Percentiles rank a stretch among this genome's conserved stretches.
phyloP scores from a whole-genome alignment of 2,329 filamentous ascomycete species.

The Aspergillus sp. region DNA sequence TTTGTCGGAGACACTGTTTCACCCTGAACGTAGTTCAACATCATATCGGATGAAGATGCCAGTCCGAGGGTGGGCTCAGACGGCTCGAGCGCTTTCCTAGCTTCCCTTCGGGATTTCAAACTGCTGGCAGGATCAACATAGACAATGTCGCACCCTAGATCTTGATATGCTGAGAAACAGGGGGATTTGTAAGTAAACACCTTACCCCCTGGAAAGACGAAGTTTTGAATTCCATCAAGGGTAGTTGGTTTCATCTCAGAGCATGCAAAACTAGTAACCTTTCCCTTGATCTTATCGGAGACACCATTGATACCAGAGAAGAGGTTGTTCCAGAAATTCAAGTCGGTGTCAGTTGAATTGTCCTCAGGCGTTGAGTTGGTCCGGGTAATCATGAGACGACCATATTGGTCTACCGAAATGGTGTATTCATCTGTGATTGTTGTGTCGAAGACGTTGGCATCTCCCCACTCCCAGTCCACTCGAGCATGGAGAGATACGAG shows the following conservation, averaged over 20 bases:
- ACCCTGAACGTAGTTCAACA: constrained; percentile 8
- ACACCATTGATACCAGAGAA: neutral
- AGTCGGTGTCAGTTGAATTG: neutral
- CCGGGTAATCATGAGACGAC: neutral
- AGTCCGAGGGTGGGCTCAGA: neutral
- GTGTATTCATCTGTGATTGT: constrained; percentile 2
- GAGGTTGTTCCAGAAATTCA: neutral
- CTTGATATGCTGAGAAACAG: constrained; percentile 4
- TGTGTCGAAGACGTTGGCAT: neutral
- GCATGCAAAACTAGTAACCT: neutral
- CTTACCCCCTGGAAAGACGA: constrained; percentile 7
- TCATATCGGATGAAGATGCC: constrained; percentile 2
- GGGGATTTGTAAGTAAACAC: constrained; percentile 9
- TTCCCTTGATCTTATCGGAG: neutral
- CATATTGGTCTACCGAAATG: constrained; percentile 1
- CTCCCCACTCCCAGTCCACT: neutral
- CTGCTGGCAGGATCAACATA: constrained; percentile 3
- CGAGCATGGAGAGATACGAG: neutral
- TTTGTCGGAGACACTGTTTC: constrained; percentile 1
- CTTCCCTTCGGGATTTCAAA: neutral
- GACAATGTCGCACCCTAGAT: constrained; percentile 4
- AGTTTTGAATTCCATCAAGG: constrained; percentile 3
- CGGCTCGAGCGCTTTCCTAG: neutral
- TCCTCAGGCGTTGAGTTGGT: neutral
- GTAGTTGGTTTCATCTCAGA: neutral